These are phyloP conservation scores for Hyaloperonospora brassicae DNA, from an alignment of 352 stramenopile species.

Conservation along the genomic window DNA sequence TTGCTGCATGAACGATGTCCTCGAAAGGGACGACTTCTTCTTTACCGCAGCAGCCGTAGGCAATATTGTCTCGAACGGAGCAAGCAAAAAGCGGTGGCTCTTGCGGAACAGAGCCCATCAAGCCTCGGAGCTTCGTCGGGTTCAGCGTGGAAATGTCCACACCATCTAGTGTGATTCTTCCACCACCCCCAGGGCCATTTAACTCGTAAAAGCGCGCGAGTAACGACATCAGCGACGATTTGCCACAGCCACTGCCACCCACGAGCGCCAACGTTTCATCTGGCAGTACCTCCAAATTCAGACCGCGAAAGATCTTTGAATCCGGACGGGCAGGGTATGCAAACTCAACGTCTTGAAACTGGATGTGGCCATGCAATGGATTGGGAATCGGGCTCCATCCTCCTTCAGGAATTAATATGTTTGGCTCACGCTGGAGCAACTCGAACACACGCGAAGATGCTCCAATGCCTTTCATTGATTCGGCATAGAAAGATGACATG, in stretches of 20 bases:
- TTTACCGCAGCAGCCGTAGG: conserved; percentile 52
- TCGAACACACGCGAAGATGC: conserved; percentile 87
- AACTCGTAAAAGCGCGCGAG: conserved; percentile 74
- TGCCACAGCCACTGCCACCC: conserved; percentile 57
- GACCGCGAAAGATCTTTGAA: conserved; percentile 37
- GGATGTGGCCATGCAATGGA: conserved; percentile 44
- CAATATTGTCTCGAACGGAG: conserved; percentile 72
- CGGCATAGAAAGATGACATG: conserved; percentile 89
- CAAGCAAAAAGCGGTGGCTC: conserved; percentile 68
- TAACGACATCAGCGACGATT: conserved; percentile 63
- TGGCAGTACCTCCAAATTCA: conserved; percentile 50
- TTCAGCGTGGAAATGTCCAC: conserved; percentile 49
- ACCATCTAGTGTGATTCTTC: conserved; percentile 52
- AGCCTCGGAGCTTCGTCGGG: conserved; percentile 38
- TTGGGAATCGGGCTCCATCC: conserved; percentile 27
- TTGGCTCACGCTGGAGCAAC: conserved; percentile 78
- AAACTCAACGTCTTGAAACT: conserved; percentile 82
- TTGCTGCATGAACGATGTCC: conserved; percentile 52
- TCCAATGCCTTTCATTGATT: conserved; percentile 85
- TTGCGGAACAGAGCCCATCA: conserved; percentile 67
- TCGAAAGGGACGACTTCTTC: conserved; percentile 40
- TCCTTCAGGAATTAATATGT: conserved; percentile 34
- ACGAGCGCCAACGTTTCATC: conserved; percentile 74
- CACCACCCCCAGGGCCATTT: conserved; percentile 34
- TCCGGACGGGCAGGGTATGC: conserved; percentile 55